Conservation (phyloP, 192 early-diverging fungal genomes). For the Gorgonomyces haynaldii region DNA sequence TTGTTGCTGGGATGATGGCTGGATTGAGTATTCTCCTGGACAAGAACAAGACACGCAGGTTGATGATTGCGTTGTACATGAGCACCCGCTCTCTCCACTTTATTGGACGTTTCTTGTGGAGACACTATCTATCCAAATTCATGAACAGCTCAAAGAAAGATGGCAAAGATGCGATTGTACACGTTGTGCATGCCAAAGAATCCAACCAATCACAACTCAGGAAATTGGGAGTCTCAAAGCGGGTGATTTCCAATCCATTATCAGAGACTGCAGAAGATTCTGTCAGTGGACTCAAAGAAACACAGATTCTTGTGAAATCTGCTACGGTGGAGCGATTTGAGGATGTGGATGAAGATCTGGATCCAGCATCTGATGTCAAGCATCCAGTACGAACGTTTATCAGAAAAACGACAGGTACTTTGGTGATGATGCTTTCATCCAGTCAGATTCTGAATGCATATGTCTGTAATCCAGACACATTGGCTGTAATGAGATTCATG, state of each 20-base stretch:
- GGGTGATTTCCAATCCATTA: no score
- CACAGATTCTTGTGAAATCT: background rate
- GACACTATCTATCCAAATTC: conserved; percentile 10
- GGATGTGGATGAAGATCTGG: conserved; percentile 6
- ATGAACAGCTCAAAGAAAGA: no score
- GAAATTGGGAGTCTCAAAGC: no score
- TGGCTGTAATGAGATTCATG: conserved; percentile 4
- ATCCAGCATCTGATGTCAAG: background rate
- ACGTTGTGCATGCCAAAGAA: no score
- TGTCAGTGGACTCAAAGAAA: no score
- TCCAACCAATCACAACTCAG: no score
- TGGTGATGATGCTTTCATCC: conserved; percentile 30
- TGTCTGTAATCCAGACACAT: conserved; percentile 22
- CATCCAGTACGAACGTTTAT: conserved; percentile 6
- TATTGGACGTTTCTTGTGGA: conserved; percentile 22
- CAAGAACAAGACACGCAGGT: conserved; percentile 16
- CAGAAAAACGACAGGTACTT: conserved; percentile 11
- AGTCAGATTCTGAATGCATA: conserved; percentile 26
- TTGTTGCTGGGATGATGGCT: conserved; percentile 24
- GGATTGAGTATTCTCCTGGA: conserved; percentile 18
- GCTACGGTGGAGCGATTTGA: background rate
- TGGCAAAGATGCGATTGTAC: no score
- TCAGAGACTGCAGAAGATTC: no score
- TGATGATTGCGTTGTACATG: conserved; percentile 31
- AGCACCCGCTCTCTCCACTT: conserved; percentile 26